Evolutionary conservation across 148 eudicot species (phyloP).

Genomic region (Talinum fruticosum): DNA sequence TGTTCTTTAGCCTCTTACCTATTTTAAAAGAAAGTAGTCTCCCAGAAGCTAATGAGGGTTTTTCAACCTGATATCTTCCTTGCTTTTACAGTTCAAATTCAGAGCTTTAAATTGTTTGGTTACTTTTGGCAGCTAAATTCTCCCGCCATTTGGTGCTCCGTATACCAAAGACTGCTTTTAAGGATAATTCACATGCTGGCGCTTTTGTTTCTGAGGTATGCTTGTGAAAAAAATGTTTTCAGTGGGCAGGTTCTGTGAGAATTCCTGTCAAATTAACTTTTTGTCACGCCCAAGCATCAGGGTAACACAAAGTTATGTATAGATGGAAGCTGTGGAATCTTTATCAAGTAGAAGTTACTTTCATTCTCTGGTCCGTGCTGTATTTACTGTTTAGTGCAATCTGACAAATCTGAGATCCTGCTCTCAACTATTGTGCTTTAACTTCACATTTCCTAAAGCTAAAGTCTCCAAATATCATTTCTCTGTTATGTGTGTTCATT

Average conservation of each 20-base stretch:
- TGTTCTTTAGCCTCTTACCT: neutral
- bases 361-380: neutral
- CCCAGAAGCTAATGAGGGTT: neutral
- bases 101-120: neutral
- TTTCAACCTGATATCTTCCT: neutral
- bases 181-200: slow-evolving; percentile 92
- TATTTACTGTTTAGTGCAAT: neutral
- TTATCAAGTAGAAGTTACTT: slow-evolving; percentile 10
- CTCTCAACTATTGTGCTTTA: neutral
- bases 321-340: neutral
- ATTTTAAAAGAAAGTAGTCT: neutral
- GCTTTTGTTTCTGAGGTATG: slow-evolving; percentile 94
- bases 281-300: neutral
- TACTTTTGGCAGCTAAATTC: slow-evolving; percentile 61
- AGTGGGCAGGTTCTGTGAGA: neutral
- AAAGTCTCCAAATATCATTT: neutral
- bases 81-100: neutral
- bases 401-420: neutral
- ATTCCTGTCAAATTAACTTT: neutral
- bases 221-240: neutral
- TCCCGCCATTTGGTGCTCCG: slow-evolving; percentile 89
- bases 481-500: neutral
- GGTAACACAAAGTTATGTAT: neutral
- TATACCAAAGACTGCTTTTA: slow-evolving; percentile 75
- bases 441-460: neutral